phyloP scores from a whole-genome alignment of 1,284 basidiomycete genomes.

The Microbotryum violaceum region DNA sequence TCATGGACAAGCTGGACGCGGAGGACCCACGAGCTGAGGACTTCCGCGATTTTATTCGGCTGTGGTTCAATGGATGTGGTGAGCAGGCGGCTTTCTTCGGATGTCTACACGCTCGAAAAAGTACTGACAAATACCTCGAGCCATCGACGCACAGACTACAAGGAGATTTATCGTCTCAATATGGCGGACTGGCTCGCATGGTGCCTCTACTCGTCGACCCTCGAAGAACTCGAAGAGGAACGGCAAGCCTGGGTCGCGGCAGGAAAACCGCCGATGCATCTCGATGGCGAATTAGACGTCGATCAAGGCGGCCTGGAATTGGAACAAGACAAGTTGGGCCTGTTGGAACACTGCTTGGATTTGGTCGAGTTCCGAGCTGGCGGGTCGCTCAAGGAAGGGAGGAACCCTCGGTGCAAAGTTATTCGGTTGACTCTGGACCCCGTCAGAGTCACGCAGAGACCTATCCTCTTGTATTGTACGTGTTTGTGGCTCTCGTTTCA shows the following conservation, averaged over 20 bases:
- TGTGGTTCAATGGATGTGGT: conserved; percentile 45
- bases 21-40: conserved; percentile 66
- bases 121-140: conserved; percentile 42
- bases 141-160: conserved; percentile 70
- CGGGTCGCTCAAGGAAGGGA: conserved; percentile 55
- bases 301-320: conserved; percentile 9
- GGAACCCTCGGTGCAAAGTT: conserved; percentile 51
- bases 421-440: conserved; percentile 72
- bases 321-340: conserved; percentile 17
- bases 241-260: conserved; percentile 17
- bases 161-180: conserved; percentile 57
- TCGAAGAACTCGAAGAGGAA: conserved; percentile 20
- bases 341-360: conserved; percentile 29
- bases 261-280: conserved; percentile 12
- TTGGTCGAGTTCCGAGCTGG: conserved; percentile 52
- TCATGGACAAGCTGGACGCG: conserved; percentile 15
- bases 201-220: conserved; percentile 51
- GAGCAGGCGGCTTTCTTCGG: conserved; percentile 11
- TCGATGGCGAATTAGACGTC: conserved; percentile 15
- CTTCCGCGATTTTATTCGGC: conserved; percentile 61
- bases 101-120: conserved; percentile 1
- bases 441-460: conserved; percentile 60
- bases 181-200: conserved; percentile 74
- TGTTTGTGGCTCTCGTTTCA: not conserved
- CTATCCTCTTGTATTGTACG: conserved; percentile 58